Conservation (phyloP, 164 flowering plant genomes). For the Kingdonia uniflora region DNA sequence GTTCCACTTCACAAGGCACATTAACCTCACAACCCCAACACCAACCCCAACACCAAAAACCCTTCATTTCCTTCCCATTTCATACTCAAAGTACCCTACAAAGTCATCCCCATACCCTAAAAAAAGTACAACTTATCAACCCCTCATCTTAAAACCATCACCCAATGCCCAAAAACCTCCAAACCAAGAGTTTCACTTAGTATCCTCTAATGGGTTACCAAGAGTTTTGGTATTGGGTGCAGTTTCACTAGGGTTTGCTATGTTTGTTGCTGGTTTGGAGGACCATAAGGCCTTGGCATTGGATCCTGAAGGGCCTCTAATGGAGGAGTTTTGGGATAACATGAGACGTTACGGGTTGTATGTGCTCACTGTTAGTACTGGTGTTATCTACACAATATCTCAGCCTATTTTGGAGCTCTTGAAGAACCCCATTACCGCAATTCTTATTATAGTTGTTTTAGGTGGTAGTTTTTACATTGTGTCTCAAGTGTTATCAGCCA, state of each 20-base stretch:
- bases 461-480: conserved; percentile 56
- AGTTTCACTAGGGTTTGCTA: conserved; percentile 37
- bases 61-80: conserved; percentile 12
- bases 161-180: not conserved
- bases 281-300: conserved; percentile 57
- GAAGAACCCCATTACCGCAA: conserved; percentile 75
- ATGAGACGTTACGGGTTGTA: conserved; percentile 80
- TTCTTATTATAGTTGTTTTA: conserved; percentile 44
- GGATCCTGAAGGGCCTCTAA: conserved; percentile 86
- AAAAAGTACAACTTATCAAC: not conserved
- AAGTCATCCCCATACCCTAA: not conserved
- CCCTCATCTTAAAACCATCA: not conserved
- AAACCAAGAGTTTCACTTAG: conserved; percentile 5
- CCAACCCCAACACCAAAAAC: conserved; percentile 6
- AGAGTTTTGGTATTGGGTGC: conserved; percentile 39
- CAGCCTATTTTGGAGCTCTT: conserved; percentile 62
- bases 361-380: conserved; percentile 74
- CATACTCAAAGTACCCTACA: conserved; percentile 10
- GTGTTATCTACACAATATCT: conserved; percentile 56
- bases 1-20: conserved; percentile 16
- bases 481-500: conserved; percentile 61
- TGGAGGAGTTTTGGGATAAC: conserved; percentile 94
- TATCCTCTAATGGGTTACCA: conserved; percentile 17
- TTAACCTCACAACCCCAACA: conserved; percentile 8
- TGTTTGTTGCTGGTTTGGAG: conserved; percentile 39